These are phyloP conservation scores for Globisporangium cylindrosporum DNA, from an alignment of 352 stramenopile species.

Conservation along the genomic window DNA sequence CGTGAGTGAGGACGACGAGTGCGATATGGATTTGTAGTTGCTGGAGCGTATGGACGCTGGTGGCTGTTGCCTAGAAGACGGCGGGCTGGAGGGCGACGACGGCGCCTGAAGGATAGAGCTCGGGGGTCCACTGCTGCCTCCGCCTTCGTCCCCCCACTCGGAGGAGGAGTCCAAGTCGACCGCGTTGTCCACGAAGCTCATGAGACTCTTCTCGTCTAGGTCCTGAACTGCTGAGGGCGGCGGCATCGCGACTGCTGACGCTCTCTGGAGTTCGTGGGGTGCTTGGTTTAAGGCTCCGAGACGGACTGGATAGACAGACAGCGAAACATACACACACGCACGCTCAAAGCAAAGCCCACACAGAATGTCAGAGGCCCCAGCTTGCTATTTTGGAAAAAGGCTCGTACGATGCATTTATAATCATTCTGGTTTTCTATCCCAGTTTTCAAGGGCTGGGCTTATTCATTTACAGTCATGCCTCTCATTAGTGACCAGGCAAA, in stretches of 20 bases:
- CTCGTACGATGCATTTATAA: not conserved
- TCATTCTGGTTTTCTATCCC: not conserved
- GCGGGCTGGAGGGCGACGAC: not conserved
- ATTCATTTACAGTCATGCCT: not conserved
- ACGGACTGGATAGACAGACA: not conserved
- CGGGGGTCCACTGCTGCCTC: not conserved
- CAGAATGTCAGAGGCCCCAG: not conserved
- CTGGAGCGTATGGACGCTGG: not conserved
- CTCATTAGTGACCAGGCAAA: too few relatives aligned
- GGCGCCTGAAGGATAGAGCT: conserved; percentile 1
- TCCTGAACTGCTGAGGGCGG: conserved; percentile 2
- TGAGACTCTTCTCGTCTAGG: conserved; percentile 11
- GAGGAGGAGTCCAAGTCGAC: conserved; percentile 3
- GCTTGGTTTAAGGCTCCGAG: not conserved
- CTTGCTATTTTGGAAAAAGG: not conserved
- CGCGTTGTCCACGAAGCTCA: conserved; percentile 8
- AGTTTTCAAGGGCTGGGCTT: not conserved
- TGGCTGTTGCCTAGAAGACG: not conserved
- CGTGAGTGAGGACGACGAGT: not conserved
- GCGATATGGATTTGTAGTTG: conserved; percentile 1
- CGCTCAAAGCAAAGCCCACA: not conserved
- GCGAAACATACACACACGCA: not conserved
- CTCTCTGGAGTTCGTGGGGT: not conserved
- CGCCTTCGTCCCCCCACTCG: not conserved
- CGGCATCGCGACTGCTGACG: not conserved